Base-by-base conservation (phyloP, 2,329 filamentous ascomycete species). In the Xylaria sp. region DNA sequence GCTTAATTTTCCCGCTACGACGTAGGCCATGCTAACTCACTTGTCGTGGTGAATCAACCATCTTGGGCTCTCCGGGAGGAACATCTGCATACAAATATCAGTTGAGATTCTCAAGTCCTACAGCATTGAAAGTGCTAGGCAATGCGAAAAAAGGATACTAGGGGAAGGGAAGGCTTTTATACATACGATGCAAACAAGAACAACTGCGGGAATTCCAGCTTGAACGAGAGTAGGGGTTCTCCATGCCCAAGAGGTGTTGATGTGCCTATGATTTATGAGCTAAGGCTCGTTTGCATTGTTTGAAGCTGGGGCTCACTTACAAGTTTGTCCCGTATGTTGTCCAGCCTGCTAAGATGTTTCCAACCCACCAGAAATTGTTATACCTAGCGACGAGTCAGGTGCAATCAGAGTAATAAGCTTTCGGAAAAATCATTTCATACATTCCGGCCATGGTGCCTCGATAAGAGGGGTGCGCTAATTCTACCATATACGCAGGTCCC, bases 401-500 rank as follows among this genome's bases (percentile, higher is more conserved):
- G 31, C n/a, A 7, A 15, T 82, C 78, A 49, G 51, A 2, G 3
- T 46, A 28, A 4, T 13, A 20, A 23, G 6, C 5, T 23, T 51
- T 17, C 3, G 81, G 83, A 81, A 82, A 84, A 70, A 82, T 82
- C 4, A 80, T 81, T 72, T 86, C 87, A 76, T 83, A 88, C 71
- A 90, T 83, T 49, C 87, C 89, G 0, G 88, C 89, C 71, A 89
- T 81, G 26, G 88, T 81, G 48, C 88, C 88, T 69, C 89, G 84
- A 76, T 88, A 89, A 2, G 86, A 84, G 0, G 89, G 89, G 73
- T 91, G 89, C 1, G 87, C 84, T 65, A 89, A 83, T 76, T 92
- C 89, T 53, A 88, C 86, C 17, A 87, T 86, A 74, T 90, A 90
- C n/a, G 87, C 85, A 1, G 89, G 89, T 0, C 86, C 88, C 5